Conservation (phyloP, 305 asterid species). For the Nicotiana rustica region DNA sequence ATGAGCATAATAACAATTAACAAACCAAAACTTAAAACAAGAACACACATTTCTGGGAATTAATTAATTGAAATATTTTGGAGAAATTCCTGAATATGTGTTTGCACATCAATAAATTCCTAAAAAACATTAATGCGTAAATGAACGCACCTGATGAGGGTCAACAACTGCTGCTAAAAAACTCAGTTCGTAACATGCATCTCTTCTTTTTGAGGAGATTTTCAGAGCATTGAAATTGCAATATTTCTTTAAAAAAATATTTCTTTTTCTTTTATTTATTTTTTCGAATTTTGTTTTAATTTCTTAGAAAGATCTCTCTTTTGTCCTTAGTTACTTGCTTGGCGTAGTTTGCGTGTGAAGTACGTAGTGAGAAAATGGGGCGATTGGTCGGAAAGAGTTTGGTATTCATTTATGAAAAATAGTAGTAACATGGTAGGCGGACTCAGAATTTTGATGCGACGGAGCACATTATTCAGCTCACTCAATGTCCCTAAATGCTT, state of each 20-base stretch:
- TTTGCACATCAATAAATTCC: background rate
- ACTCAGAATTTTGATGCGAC: no score
- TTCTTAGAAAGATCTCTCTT: background rate
- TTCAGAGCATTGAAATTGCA: conserved; percentile 5
- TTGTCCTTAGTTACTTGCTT: conserved; percentile 9
- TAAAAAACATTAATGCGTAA: no score
- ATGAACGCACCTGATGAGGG: conserved; percentile 35
- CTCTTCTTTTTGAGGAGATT: conserved; percentile 3
- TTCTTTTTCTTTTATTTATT: background rate
- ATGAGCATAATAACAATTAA: conserved; percentile 38
- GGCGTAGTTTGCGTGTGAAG: conserved; percentile 44
- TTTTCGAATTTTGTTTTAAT: background rate
- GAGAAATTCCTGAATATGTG: no score
- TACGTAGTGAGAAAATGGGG: conserved; percentile 32
- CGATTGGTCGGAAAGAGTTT: conserved; percentile 15
- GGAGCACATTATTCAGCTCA: no score
- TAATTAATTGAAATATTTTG: no score
- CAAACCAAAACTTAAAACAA: background rate
- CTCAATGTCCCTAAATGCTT: no score
- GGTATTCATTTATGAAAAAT: no score
- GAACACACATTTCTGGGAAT: background rate
- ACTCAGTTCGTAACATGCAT: conserved; percentile 39
- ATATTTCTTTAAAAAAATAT: background rate
- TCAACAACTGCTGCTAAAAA: conserved; percentile 46
- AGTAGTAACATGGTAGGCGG: no score